These are phyloP conservation scores for Lentithecium fluviatile DNA, from an alignment of 495 filamentous ascomycete species.

Conservation along the genomic window DNA sequence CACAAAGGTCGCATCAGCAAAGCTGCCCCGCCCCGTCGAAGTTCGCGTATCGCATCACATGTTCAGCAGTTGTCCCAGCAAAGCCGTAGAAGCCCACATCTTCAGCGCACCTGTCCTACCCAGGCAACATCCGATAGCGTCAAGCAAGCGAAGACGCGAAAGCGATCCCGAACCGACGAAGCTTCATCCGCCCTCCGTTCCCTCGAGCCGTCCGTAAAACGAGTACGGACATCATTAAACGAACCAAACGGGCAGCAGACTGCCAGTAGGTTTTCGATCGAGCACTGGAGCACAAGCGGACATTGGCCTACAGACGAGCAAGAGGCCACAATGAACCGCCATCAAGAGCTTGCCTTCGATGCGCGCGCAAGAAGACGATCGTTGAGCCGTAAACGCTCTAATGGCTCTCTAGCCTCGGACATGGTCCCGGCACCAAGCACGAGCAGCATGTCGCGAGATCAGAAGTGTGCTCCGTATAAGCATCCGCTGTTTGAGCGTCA, in stretches of 20 bases:
- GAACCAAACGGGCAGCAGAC: slow-evolving; percentile 3
- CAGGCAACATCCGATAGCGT: slow-evolving; percentile 1
- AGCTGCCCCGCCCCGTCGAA: too few species aligned
- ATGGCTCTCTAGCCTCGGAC: neutral
- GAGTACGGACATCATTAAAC: slow-evolving; percentile 8
- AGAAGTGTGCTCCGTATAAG: neutral
- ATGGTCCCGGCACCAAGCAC: too few species aligned
- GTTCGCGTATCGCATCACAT: too few species aligned
- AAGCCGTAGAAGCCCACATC: too few species aligned
- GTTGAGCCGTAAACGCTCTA: slow-evolving; percentile 12
- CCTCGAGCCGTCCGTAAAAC: slow-evolving; percentile 1
- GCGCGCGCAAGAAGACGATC: slow-evolving; percentile 9
- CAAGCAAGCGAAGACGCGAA: slow-evolving; percentile 15
- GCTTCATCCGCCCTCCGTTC: slow-evolving; percentile 10
- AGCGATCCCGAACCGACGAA: slow-evolving; percentile 12
- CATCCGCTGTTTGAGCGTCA: neutral
- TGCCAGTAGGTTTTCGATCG: neutral
- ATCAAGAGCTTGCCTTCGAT: slow-evolving; percentile 6
- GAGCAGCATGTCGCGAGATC: neutral
- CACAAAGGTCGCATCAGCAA: too few species aligned
- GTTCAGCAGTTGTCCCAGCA: too few species aligned
- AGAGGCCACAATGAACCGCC: slow-evolving; percentile 13
- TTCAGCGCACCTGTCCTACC: neutral
- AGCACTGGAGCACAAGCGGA: slow-evolving; percentile 6
- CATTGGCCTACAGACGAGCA: slow-evolving; percentile 18